A percentile compares a stretch with the other conserved stretches of the same genome.
phyloP scores from a whole-genome alignment of 2,329 filamentous ascomycete species.

The Curvularia lunata region DNA sequence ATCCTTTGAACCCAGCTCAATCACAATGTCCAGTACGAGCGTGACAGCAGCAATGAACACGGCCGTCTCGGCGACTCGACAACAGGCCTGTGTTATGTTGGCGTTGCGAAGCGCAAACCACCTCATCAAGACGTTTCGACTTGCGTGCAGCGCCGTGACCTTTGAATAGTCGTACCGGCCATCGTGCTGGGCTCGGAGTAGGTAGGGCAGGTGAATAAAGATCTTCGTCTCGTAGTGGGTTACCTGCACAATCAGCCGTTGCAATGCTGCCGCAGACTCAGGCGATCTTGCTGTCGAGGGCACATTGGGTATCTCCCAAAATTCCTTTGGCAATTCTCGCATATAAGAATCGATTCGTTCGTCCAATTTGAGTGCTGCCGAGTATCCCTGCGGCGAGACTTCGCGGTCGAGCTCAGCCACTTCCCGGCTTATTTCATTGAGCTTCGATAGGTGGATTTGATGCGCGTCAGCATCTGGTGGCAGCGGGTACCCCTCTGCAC shows the following conservation, averaged over 20 bases:
- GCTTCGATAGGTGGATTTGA: conserved; percentile 32
- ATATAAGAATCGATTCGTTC: conserved; percentile 41
- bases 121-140: conserved; percentile 45
- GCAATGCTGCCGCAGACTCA: conserved; percentile 36
- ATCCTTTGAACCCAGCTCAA: conserved; percentile 44
- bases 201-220: conserved; percentile 45
- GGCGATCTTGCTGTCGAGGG: conserved; percentile 41
- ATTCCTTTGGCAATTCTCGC: conserved; percentile 41
- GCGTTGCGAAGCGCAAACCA: conserved; percentile 48
- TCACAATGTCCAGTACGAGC: conserved; percentile 45
- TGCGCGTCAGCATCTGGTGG: conserved; percentile 26
- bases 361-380: conserved; percentile 41
- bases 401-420: conserved; percentile 40
- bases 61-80: conserved; percentile 41
- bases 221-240: conserved; percentile 48
- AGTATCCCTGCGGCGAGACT: conserved; percentile 42
- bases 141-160: conserved; percentile 43
- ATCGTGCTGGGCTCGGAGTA: conserved; percentile 40
- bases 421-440: conserved; percentile 32
- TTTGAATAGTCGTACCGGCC: conserved; percentile 45
- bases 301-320: conserved; percentile 48
- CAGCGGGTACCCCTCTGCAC: conserved; percentile 41
- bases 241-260: conserved; percentile 43
- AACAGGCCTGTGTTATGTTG: conserved; percentile 44
- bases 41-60: conserved; percentile 48